Evolutionary conservation across 2,329 filamentous ascomycete genomes (phyloP).

Genomic region (Fusarium fujikuroi): DNA sequence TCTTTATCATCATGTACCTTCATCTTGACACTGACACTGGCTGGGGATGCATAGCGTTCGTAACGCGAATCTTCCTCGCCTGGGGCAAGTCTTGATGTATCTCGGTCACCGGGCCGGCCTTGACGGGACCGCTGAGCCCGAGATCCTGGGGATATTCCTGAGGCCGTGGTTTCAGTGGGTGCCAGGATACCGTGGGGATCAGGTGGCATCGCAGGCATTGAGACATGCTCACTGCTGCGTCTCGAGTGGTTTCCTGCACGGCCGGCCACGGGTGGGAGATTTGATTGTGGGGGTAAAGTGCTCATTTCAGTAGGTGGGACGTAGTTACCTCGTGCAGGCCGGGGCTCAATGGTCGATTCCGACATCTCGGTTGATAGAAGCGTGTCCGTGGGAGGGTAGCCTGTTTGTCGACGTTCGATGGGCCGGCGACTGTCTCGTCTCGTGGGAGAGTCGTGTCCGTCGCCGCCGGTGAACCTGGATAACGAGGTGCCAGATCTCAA

Average conservation of each 20-base stretch:
- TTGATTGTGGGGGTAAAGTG: constrained; percentile 35
- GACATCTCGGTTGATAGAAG: constrained; percentile 49
- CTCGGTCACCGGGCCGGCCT: constrained; percentile 54
- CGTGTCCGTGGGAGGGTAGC: constrained; percentile 41
- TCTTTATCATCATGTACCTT: constrained; percentile 70
- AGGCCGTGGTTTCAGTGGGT: constrained; percentile 46
- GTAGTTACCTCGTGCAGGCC: constrained; percentile 44
- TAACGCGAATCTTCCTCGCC: constrained; percentile 53
- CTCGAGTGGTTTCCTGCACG: constrained; percentile 53
- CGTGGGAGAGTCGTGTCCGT: constrained; percentile 67
- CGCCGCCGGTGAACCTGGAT: constrained; percentile 76
- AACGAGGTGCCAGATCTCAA: constrained; percentile 68
- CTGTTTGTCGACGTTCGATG: constrained; percentile 47
- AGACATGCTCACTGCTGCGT: constrained; percentile 51
- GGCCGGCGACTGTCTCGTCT: constrained; percentile 51
- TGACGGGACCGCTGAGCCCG: constrained; percentile 58
- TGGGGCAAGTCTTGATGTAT: constrained; percentile 56
- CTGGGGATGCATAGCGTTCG: constrained; percentile 54
- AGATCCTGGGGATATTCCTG: constrained; percentile 47
- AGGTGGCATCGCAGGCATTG: constrained; percentile 66
- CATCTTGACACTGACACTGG: constrained; percentile 67
- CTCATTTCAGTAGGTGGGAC: constrained; percentile 39
- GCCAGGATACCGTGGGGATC: constrained; percentile 59
- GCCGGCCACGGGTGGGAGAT: constrained; percentile 33
- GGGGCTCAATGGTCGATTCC: constrained; percentile 50